Conservation (phyloP, 805 yeast species). For the Martiniozyma abietophila region DNA sequence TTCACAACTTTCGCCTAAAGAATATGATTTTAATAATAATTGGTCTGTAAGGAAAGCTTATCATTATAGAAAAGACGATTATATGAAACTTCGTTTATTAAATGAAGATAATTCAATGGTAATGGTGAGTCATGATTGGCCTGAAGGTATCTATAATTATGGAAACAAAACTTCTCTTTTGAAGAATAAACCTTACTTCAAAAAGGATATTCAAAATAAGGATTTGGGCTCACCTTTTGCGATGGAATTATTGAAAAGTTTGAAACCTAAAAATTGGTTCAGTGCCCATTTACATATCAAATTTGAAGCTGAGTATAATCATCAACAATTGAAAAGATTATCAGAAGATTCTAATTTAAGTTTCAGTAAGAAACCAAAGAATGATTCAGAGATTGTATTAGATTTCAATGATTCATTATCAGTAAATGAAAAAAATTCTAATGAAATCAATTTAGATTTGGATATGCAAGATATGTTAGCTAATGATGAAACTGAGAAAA, state of each 20-base stretch:
- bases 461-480: not conserved
- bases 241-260: constrained; percentile 38
- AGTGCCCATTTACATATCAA: constrained; percentile 82
- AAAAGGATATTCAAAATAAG: constrained; percentile 47
- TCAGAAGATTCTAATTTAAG: too few relatives aligned
- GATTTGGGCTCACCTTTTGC: constrained; percentile 68
- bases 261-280: constrained; percentile 72
- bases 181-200: constrained; percentile 55
- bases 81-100: constrained; percentile 43
- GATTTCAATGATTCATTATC: too few relatives aligned
- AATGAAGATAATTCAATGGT: constrained; percentile 33
- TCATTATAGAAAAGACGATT: constrained; percentile 64
- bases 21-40: constrained; percentile 31
- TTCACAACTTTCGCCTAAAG: constrained; percentile 29
- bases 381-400: constrained; percentile 16
- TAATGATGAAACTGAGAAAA: not conserved
- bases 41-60: constrained; percentile 49
- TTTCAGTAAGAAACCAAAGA: constrained; percentile 7
- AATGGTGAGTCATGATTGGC: constrained; percentile 90
- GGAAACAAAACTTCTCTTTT: constrained; percentile 52
- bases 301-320: constrained; percentile 46
- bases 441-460: not conserved
- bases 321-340: too few relatives aligned
- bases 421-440: not conserved
- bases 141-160: constrained; percentile 58